Evolutionary conservation across 257 asterid species (phyloP).

Genomic region (Solanum gracilifrons): DNA sequence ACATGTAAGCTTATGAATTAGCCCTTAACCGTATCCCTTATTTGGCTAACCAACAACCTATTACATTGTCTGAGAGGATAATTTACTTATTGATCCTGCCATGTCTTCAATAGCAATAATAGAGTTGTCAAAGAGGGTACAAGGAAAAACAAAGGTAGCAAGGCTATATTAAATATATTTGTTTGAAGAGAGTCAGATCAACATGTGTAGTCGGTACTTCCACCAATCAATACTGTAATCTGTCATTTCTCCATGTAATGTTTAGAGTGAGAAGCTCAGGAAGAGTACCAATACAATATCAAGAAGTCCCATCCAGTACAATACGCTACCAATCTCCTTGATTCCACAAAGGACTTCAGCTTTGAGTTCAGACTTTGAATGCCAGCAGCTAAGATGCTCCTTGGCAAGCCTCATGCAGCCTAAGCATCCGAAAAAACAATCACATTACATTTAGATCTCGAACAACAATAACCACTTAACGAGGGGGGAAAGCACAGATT

Average conservation of each 20-base stretch:
- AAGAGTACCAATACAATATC: constrained; percentile 83
- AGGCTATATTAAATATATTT: background rate
- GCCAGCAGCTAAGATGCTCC: constrained; percentile 89
- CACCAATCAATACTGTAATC: background rate
- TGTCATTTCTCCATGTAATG: background rate
- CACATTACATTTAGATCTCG: background rate
- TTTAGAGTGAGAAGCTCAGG: background rate
- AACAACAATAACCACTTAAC: background rate
- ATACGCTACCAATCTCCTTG: constrained; percentile 88
- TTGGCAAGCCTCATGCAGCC: constrained; percentile 75
- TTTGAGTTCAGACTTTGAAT: constrained; percentile 70
- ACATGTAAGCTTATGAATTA: background rate
- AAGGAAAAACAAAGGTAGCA: background rate
- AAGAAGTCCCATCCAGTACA: constrained; percentile 97
- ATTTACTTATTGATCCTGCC: background rate
- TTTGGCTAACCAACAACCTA: background rate
- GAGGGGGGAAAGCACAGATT: background rate
- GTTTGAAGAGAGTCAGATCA: background rate
- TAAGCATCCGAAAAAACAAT: constrained; percentile 5
- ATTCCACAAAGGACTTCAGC: constrained; percentile 78
- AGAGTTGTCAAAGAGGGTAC: background rate
- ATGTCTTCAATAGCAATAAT: background rate
- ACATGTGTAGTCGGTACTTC: background rate
- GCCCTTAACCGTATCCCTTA: background rate
- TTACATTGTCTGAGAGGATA: background rate